Evolutionary conservation across 2,329 filamentous ascomycete species (phyloP).

Genomic region (Trichophyton schoenleinii): DNA sequence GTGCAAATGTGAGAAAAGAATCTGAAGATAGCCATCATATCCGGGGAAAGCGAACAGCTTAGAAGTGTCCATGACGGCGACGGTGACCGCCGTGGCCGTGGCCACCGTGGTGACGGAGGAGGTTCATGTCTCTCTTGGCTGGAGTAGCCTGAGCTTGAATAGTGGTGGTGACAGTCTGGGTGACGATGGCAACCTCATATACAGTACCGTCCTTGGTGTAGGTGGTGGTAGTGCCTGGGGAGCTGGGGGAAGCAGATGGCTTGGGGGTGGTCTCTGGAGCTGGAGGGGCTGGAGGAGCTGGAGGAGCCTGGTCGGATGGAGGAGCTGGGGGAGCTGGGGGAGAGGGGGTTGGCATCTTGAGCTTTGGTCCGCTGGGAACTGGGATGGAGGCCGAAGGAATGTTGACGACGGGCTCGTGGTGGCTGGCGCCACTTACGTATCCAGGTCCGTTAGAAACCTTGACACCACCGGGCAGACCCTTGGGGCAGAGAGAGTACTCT

Average conservation of each 20-base stretch:
- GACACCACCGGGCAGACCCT: constrained; percentile 54
- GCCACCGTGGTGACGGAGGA: constrained; percentile 6
- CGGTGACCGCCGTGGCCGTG: constrained; percentile 9
- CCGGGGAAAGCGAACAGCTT: not conserved
- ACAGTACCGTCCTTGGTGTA: constrained; percentile 11
- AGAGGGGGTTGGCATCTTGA: not conserved
- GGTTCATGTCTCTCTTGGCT: not conserved
- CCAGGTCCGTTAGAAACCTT: constrained; percentile 36
- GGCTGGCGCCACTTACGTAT: constrained; percentile 19
- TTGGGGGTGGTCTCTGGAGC: not conserved
- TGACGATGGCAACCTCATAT: constrained; percentile 11
- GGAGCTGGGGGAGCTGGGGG: not conserved
- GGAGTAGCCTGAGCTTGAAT: constrained; percentile 3
- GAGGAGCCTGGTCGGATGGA: not conserved
- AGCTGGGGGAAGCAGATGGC: not conserved
- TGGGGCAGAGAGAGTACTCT: constrained; percentile 43
- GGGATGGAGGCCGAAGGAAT: not conserved
- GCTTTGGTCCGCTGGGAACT: not conserved
- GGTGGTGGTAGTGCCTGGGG: constrained; percentile 7
- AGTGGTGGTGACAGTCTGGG: constrained; percentile 9
- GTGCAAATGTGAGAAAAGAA: not conserved
- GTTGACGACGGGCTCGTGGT: constrained; percentile 1
- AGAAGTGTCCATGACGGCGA: not conserved
- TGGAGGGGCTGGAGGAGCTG: not conserved
- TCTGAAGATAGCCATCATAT: not conserved